Base-by-base conservation (phyloP, 768 basidiomycete species). In the Dacryopinax primogenitus region DNA sequence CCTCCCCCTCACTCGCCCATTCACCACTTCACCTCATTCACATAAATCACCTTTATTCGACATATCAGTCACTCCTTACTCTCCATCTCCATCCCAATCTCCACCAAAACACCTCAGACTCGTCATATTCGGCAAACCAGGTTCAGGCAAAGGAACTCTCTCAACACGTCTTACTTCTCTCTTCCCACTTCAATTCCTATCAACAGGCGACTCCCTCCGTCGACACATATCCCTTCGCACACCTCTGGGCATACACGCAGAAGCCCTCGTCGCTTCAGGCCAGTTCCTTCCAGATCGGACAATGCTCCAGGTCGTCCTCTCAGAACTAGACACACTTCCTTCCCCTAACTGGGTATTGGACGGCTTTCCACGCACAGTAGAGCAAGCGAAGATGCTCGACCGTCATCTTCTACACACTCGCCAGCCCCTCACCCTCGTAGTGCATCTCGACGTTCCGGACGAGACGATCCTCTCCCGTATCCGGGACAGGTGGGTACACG, bases 1-100 rank as follows among this genome's bases (percentile, higher is more conserved):
- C 76, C 94, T 98, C 73, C 88, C 94, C 12, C 92, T 96, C 75
- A 79, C 86, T 69, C 86, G 93, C 41, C 96, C 96, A n/a, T 71
- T 94, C 62, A 87, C 88, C 11, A 87, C 91, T 41, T 87, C 91
- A n/a, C n/a, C n/a, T n/a, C n/a, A n/a, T n/a, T n/a, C n/a, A n/a
- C n/a, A n/a, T n/a, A n/a, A n/a, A n/a, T n/a, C n/a, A n/a, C n/a
- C n/a, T n/a, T n/a, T n/a, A n/a, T n/a, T n/a, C n/a, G n/a, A n/a
- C n/a, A n/a, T n/a, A n/a, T n/a, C n/a, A n/a, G 63, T 80, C 77
- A 80, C 18, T 83, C 80, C 64, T 72, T 82, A 41, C 83, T 88
- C 66, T 67, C 71, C 67, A 74, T 77, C 61, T 45, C 41, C 62
- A 33, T 28, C 44, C 36, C 86, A 44, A 86, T 86, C 84, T 23